Conservation (phyloP, 495 filamentous ascomycete genomes). For the Penicillium cosmopolitanum region DNA sequence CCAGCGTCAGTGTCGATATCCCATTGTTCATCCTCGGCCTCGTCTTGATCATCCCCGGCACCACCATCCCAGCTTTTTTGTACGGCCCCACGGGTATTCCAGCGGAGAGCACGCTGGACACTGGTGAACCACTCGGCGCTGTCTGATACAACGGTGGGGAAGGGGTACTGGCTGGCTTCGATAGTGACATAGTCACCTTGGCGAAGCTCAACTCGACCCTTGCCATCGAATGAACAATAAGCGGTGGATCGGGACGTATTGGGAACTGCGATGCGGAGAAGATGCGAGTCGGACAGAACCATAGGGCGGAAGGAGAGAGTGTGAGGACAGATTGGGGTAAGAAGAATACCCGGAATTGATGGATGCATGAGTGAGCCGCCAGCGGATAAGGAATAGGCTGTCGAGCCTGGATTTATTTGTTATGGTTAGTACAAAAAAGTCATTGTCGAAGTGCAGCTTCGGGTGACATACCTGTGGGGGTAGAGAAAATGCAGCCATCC, state of each 20-base stretch:
- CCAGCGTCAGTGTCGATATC: slow-evolving; percentile 84
- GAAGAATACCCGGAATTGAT: slow-evolving; percentile 94
- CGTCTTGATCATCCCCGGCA: slow-evolving; percentile 31
- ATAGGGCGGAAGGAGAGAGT: slow-evolving; percentile 96
- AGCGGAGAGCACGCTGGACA: slow-evolving; percentile 84
- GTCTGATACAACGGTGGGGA: slow-evolving; percentile 84
- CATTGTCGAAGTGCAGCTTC: background rate
- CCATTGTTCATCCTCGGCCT: slow-evolving; percentile 52
- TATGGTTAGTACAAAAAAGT: background rate
- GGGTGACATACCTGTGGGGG: slow-evolving; percentile 72
- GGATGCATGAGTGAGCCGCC: slow-evolving; percentile 95
- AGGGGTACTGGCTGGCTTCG: slow-evolving; percentile 91
- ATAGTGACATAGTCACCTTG: slow-evolving; percentile 94
- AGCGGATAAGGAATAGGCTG: slow-evolving; percentile 93
- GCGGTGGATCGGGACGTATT: slow-evolving; percentile 83
- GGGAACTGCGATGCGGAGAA: slow-evolving; percentile 86
- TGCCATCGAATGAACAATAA: slow-evolving; percentile 96
- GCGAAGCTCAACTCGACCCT: slow-evolving; percentile 86
- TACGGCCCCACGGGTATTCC: slow-evolving; percentile 85
- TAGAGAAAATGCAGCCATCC: slow-evolving; percentile 96
- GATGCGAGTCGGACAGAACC: slow-evolving; percentile 95
- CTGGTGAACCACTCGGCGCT: slow-evolving; percentile 92
- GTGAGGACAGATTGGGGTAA: slow-evolving; percentile 97
- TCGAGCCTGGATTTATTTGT: slow-evolving; percentile 60
- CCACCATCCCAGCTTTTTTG: slow-evolving; percentile 77